A percentile compares a stretch with the other conserved stretches of the same genome.
These are phyloP conservation scores for Eimeria maxima DNA, from an alignment of 169 alveolate genomes.

Conservation along the genomic window DNA sequence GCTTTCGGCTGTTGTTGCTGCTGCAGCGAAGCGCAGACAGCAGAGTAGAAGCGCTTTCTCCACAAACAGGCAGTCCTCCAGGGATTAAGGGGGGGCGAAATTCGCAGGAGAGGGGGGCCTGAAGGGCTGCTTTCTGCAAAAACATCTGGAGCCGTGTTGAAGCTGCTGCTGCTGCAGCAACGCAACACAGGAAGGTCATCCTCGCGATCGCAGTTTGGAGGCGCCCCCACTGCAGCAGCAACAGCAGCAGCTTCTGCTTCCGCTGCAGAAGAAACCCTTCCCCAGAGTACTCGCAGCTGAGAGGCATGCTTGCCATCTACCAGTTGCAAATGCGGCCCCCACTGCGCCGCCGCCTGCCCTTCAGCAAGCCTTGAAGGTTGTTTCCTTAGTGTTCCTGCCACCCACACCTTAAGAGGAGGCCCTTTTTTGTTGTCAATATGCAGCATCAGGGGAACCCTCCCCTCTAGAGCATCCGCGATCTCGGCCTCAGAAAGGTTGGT, in stretches of 20 bases:
- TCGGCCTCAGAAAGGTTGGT: constrained; percentile 18
- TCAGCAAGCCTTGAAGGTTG: background rate
- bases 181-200: constrained; percentile 23
- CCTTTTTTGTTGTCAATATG: background rate
- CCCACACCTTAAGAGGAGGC: constrained; percentile 34
- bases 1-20: constrained; percentile 2
- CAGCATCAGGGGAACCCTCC: constrained; percentile 25
- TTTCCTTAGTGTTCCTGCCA: background rate
- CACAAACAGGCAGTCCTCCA: constrained; percentile 40
- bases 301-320: constrained; percentile 10
- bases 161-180: constrained; percentile 40
- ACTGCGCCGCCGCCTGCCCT: background rate
- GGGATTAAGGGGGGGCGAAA: background rate
- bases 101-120: constrained; percentile 23
- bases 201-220: background rate
- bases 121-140: background rate
- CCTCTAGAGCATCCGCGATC: constrained; percentile 17
- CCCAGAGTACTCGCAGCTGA: background rate
- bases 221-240: background rate
- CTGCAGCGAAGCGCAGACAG: background rate
- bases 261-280: constrained; percentile 8
- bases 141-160: background rate
- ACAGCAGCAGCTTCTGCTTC: constrained; percentile 36
- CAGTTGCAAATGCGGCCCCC: constrained; percentile 13
- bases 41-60: constrained; percentile 47